Conservation (phyloP, 192 early-diverging fungal species). For the Backusella circina region DNA sequence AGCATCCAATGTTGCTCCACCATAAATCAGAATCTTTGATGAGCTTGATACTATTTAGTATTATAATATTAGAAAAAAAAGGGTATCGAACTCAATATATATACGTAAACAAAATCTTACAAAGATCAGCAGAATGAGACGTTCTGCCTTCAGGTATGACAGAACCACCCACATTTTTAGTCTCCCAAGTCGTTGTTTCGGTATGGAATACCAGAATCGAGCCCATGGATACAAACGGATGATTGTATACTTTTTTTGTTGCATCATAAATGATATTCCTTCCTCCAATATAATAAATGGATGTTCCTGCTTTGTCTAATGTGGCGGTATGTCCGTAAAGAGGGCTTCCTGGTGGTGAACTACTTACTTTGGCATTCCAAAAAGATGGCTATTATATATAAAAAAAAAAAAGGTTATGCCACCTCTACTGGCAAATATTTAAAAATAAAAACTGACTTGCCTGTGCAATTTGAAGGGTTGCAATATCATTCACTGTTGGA, state of each 20-base stretch:
- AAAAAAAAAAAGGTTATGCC: not conserved
- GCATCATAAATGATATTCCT: not conserved
- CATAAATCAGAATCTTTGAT: not conserved
- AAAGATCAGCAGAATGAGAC: not conserved
- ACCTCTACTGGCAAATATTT: too few relatives aligned
- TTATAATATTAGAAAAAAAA: not conserved
- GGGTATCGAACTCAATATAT: too few relatives aligned
- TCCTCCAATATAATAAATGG: slow-evolving; percentile 7
- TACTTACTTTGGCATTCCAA: not conserved
- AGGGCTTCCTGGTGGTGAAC: not conserved
- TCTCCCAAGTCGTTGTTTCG: not conserved
- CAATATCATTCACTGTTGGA: not conserved
- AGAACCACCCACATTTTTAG: not conserved
- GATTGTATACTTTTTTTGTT: not conserved
- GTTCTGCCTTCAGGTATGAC: not conserved
- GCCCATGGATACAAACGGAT: not conserved
- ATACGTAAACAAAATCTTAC: not conserved
- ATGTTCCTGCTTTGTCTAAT: not conserved
- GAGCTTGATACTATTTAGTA: not conserved
- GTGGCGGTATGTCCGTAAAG: not conserved
- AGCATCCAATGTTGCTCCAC: not conserved
- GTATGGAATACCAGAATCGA: not conserved
- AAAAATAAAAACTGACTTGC: not conserved
- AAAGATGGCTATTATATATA: not conserved
- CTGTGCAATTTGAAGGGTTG: not conserved